Percentiles rank a stretch among this genome's conserved stretches.
phyloP scores from a whole-genome alignment of 257 asterid species.

The Jacaranda mimosifolia region DNA sequence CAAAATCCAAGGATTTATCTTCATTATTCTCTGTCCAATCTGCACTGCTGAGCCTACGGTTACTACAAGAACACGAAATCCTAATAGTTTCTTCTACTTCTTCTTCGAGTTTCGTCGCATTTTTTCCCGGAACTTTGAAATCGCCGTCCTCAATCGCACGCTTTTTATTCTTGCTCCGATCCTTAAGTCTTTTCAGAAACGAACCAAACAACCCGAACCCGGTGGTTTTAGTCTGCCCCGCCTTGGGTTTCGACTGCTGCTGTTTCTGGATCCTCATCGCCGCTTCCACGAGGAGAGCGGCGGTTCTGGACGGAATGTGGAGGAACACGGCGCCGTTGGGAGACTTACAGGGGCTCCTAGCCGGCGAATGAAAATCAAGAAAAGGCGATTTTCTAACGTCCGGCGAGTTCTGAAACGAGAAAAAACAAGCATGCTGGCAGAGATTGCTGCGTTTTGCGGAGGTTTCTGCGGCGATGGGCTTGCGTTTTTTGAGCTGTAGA shows the following conservation, averaged over 20 bases:
- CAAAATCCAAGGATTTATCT: constrained; percentile 48
- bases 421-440: constrained; percentile 67
- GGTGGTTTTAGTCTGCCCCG: constrained; percentile 38
- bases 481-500: constrained; percentile 49
- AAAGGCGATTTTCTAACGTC: constrained; percentile 65
- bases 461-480: constrained; percentile 28
- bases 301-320: constrained; percentile 72
- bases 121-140: neutral
- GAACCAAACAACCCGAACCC: constrained; percentile 72
- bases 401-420: constrained; percentile 65
- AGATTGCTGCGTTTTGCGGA: constrained; percentile 40
- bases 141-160: constrained; percentile 40
- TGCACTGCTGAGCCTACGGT: constrained; percentile 47
- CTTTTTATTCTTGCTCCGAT: constrained; percentile 59
- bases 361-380: constrained; percentile 58
- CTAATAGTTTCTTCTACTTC: constrained; percentile 5
- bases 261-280: constrained; percentile 83
- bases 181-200: constrained; percentile 61
- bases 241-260: constrained; percentile 48
- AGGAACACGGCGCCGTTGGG: constrained; percentile 57
- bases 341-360: constrained; percentile 57
- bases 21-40: constrained; percentile 49
- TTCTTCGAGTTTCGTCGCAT: neutral
- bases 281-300: constrained; percentile 78
- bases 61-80: constrained; percentile 47